phyloP scores from a whole-genome alignment of 2,329 filamentous ascomycete species.

The Pestalotiopsis sp. region DNA sequence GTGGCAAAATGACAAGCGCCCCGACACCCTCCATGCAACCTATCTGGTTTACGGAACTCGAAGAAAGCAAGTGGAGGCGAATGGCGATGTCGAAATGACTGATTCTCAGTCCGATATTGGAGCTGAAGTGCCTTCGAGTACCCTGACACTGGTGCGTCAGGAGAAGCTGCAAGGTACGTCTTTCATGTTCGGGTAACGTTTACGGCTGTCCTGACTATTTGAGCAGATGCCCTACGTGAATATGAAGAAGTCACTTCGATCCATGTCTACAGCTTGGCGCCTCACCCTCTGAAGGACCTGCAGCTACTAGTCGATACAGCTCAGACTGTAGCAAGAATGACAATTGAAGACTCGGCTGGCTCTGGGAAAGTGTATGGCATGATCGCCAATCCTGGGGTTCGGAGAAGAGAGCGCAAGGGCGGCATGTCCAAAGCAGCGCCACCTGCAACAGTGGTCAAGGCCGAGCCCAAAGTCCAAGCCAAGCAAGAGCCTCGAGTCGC shows the following conservation, averaged over 20 bases:
- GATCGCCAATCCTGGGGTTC: conserved; percentile 73
- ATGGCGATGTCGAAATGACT: conserved; percentile 70
- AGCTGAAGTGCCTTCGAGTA: conserved; percentile 50
- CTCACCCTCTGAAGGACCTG: conserved; percentile 70
- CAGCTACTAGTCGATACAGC: conserved; percentile 72
- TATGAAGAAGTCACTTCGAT: conserved; percentile 78
- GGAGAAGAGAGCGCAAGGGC: conserved; percentile 46
- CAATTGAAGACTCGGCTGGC: conserved; percentile 57
- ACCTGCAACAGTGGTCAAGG: conserved; percentile 25
- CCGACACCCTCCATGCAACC: conserved; percentile 82
- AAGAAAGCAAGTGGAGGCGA: conserved; percentile 41
- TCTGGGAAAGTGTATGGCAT: conserved; percentile 67
- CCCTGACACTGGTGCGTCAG: conserved; percentile 70
- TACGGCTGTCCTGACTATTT: neutral
- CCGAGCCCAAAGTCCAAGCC: conserved; percentile 21
- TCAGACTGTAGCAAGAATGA: conserved; percentile 60
- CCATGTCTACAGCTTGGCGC: conserved; percentile 84
- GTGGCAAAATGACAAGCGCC: conserved; percentile 73
- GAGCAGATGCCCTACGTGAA: conserved; percentile 63
- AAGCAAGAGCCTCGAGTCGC: conserved; percentile 39
- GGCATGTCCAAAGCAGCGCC: conserved; percentile 26
- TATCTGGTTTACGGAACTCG: conserved; percentile 81
- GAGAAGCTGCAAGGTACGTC: conserved; percentile 68
- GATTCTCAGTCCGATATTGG: conserved; percentile 64
- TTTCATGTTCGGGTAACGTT: neutral